phyloP scores from a whole-genome alignment of 305 asterid species.

The Coffea humblotiana region DNA sequence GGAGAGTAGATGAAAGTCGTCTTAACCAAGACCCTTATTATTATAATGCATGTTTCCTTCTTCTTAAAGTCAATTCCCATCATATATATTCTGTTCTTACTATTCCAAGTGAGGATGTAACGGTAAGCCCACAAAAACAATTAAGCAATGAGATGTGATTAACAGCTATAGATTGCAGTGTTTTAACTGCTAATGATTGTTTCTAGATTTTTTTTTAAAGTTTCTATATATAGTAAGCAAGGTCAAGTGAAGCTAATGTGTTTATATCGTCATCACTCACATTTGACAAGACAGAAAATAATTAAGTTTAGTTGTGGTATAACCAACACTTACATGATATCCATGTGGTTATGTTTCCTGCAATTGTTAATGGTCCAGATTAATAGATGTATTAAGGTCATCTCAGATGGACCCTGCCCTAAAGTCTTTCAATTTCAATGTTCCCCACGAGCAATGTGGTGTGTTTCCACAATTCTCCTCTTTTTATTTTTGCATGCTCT shows the following conservation, averaged over 20 bases:
- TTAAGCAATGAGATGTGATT: conserved; percentile 14
- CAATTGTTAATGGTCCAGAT: conserved; percentile 43
- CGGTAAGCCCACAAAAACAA: not conserved
- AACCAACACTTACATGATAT: conserved; percentile 33
- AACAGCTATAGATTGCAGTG: not conserved
- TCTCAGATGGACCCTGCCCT: conserved; percentile 42
- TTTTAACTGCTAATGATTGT: conserved; percentile 31
- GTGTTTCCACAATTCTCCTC: conserved; percentile 24
- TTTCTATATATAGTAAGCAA: conserved; percentile 24
- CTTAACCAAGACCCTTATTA: conserved; percentile 8
- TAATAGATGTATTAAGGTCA: conserved; percentile 48
- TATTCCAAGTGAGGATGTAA: not conserved
- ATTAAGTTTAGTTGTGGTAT: conserved; percentile 35
- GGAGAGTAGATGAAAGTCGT: conserved; percentile 5
- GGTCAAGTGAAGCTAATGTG: conserved; percentile 15
- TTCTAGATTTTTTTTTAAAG: conserved; percentile 3
- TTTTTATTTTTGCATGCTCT: not conserved
- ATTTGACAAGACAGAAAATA: conserved; percentile 29
- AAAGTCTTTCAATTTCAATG: conserved; percentile 37
- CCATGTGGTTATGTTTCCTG: conserved; percentile 71
- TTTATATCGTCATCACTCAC: conserved; percentile 18
- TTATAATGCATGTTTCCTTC: conserved; percentile 21
- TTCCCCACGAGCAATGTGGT: conserved; percentile 45
- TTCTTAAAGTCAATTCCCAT: conserved; percentile 29
- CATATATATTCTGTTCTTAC: conserved; percentile 7